Percentiles rank a stretch among this genome's conserved stretches.
Evolutionary conservation across 768 basidiomycete species (phyloP).

Genomic region (Boletus huronensis): DNA sequence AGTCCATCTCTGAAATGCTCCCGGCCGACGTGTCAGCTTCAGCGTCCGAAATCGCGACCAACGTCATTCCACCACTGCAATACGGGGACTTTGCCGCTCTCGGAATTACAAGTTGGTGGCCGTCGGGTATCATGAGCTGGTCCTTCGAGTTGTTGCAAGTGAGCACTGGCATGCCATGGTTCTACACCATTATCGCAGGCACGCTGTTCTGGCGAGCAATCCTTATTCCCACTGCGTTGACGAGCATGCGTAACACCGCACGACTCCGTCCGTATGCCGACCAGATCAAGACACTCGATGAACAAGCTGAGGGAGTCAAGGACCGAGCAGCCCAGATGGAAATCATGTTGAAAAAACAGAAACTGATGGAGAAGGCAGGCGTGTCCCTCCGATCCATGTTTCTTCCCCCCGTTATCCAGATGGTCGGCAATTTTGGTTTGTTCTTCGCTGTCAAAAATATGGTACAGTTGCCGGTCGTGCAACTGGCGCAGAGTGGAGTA

Average conservation of each 20-base stretch:
- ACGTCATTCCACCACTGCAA: constrained; percentile 48
- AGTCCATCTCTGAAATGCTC: constrained; percentile 1
- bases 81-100: constrained; percentile 71
- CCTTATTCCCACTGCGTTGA: constrained; percentile 59
- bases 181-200: constrained; percentile 71
- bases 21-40: constrained; percentile 6
- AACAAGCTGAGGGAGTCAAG: constrained; percentile 31
- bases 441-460: constrained; percentile 81
- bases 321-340: constrained; percentile 44
- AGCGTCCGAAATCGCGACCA: constrained; percentile 18
- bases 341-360: constrained; percentile 42
- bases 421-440: constrained; percentile 73
- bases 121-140: constrained; percentile 60
- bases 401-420: constrained; percentile 60
- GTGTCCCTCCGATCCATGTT: constrained; percentile 56
- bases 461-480: constrained; percentile 66
- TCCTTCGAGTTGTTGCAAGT: constrained; percentile 69
- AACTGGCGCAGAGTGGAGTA: constrained; percentile 74
- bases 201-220: constrained; percentile 57
- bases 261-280: constrained; percentile 35
- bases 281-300: constrained; percentile 53
- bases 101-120: constrained; percentile 64
- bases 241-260: constrained; percentile 53
- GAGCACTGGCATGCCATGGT: constrained; percentile 72
- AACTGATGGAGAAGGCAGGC: constrained; percentile 61